phyloP scores from a whole-genome alignment of 108 stramenopile species.

The Cyclotella kingstonii region DNA sequence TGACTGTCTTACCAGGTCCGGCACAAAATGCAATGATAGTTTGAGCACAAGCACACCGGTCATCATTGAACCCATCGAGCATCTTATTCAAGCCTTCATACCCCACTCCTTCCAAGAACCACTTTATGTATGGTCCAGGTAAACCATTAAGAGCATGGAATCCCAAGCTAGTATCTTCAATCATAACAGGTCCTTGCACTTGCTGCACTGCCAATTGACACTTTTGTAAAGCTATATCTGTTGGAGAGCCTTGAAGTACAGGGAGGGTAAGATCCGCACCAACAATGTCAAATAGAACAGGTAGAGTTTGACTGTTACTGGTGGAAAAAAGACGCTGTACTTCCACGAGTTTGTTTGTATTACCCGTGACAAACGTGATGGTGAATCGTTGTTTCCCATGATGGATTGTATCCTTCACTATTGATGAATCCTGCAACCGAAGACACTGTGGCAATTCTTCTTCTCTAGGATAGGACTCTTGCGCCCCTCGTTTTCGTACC shows the following conservation, averaged over 20 bases:
- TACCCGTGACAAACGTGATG: slow-evolving; percentile 91
- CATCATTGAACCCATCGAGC: slow-evolving; percentile 67
- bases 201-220: slow-evolving; percentile 65
- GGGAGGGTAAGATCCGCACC: slow-evolving; percentile 55
- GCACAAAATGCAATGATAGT: slow-evolving; percentile 84
- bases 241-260: slow-evolving; percentile 82
- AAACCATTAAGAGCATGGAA: slow-evolving; percentile 84
- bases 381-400: neutral
- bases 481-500: slow-evolving; percentile 77
- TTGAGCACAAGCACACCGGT: slow-evolving; percentile 85
- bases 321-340: slow-evolving; percentile 56
- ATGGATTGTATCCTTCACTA: slow-evolving; percentile 7
- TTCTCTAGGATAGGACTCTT: slow-evolving; percentile 63
- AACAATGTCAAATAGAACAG: slow-evolving; percentile 38
- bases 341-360: slow-evolving; percentile 91
- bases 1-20: slow-evolving; percentile 70
- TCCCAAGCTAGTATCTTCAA: slow-evolving; percentile 90
- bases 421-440: slow-evolving; percentile 15
- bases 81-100: slow-evolving; percentile 84
- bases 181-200: slow-evolving; percentile 75
- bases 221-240: slow-evolving; percentile 83
- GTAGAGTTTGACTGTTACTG: neutral
- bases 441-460: slow-evolving; percentile 69
- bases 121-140: slow-evolving; percentile 95
- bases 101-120: slow-evolving; percentile 87